Conservation (phyloP, 371 early-diverging fungal genomes). For the Dinochytrium kinnereticum region DNA sequence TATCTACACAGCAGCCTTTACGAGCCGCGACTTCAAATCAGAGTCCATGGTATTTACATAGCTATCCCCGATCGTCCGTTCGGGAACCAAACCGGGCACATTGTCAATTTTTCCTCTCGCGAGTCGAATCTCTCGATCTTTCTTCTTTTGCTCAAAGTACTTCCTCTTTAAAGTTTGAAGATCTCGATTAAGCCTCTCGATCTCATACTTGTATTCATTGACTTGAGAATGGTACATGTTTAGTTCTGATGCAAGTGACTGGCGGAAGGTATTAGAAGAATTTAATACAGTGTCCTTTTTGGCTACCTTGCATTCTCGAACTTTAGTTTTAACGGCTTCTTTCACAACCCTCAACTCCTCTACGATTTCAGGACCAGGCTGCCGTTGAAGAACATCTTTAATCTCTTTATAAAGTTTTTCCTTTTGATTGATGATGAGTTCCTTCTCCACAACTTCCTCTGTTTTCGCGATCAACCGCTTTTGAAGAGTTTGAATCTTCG, state of each 20-base stretch:
- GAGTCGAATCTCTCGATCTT: slow-evolving; percentile 18
- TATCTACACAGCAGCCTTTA: slow-evolving; percentile 12
- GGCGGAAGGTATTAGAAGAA: no score
- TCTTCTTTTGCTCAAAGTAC: slow-evolving; percentile 43
- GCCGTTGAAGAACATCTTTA: slow-evolving; percentile 51
- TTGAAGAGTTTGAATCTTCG: slow-evolving; percentile 58
- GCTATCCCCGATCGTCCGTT: neutral
- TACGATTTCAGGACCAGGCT: slow-evolving; percentile 57
- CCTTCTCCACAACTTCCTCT: slow-evolving; percentile 56
- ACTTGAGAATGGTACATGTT: slow-evolving; percentile 62
- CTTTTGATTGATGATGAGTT: slow-evolving; percentile 51
- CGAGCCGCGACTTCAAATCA: neutral
- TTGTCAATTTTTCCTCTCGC: neutral
- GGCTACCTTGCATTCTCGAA: slow-evolving; percentile 51
- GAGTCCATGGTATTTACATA: neutral
- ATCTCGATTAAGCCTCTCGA: slow-evolving; percentile 48
- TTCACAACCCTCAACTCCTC: slow-evolving; percentile 50
- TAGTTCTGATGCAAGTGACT: slow-evolving; percentile 55
- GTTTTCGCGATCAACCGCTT: slow-evolving; percentile 55
- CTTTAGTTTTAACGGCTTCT: slow-evolving; percentile 52
- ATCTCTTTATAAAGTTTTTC: slow-evolving; percentile 56
- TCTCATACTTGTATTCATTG: slow-evolving; percentile 56
- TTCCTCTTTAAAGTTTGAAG: slow-evolving; percentile 48
- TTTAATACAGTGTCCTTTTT: no score
- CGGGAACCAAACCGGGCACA: neutral